These are phyloP conservation scores for Oryza meyeriana DNA, from an alignment of 176 grass and related monocot genomes.

Conservation along the genomic window DNA sequence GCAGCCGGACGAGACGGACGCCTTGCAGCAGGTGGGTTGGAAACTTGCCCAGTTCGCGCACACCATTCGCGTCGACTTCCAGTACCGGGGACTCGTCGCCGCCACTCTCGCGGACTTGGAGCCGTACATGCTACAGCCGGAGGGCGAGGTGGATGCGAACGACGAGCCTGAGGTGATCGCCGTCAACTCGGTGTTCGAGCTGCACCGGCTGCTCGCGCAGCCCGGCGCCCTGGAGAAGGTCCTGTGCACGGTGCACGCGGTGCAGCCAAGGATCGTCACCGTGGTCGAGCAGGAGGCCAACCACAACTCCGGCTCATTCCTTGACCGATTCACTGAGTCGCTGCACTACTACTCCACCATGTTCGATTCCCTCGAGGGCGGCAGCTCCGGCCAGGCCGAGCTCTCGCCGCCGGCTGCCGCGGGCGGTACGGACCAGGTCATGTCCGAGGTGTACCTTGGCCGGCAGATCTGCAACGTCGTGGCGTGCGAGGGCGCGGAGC, in stretches of 20 bases:
- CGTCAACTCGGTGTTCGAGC: slow-evolving; percentile 83
- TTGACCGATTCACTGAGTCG: slow-evolving; percentile 87
- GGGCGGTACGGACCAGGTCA: slow-evolving; percentile 53
- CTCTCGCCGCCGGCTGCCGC: background rate
- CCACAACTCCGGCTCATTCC: slow-evolving; percentile 74
- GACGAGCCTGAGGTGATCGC: slow-evolving; percentile 77
- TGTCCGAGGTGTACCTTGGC: slow-evolving; percentile 89
- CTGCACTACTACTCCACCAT: slow-evolving; percentile 97
- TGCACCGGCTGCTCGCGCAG: slow-evolving; percentile 73
- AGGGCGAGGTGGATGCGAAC: slow-evolving; percentile 21
- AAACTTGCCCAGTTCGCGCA: slow-evolving; percentile 85
- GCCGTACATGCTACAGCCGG: slow-evolving; percentile 68
- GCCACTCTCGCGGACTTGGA: slow-evolving; percentile 77
- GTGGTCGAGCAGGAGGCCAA: slow-evolving; percentile 91
- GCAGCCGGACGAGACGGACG: slow-evolving; percentile 75
- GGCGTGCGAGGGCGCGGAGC: slow-evolving; percentile 76
- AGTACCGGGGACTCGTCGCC: slow-evolving; percentile 76
- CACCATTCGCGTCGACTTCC: slow-evolving; percentile 83
- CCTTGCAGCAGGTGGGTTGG: slow-evolving; percentile 81
- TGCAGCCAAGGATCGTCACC: slow-evolving; percentile 83
- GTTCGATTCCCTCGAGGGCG: slow-evolving; percentile 93
- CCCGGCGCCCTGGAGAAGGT: slow-evolving; percentile 84
- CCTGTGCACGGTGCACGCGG: slow-evolving; percentile 55
- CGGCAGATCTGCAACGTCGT: slow-evolving; percentile 97
- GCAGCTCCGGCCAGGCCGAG: slow-evolving; percentile 33